Evolutionary conservation across 768 basidiomycete genomes (phyloP), one percentile per base, ranked within the genome.

Genomic region (Holtermannia corniformis): DNA sequence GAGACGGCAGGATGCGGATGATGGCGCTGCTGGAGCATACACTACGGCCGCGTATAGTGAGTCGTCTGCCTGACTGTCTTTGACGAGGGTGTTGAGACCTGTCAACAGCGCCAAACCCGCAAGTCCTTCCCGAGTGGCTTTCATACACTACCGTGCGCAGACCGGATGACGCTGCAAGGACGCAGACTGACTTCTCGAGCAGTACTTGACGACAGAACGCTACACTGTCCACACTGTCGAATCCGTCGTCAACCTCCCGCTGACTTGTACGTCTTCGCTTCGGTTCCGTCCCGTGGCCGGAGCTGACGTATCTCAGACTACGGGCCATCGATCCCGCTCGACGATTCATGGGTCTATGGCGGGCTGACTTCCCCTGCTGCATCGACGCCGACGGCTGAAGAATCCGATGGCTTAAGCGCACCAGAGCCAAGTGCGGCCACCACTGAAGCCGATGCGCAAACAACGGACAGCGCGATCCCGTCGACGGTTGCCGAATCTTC

Each of bases 281-380:
- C 3, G 27, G 4, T 1, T 16, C 32, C 32, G 32, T n/a, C 32
- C 32, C 10, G 32, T 37, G 32, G 16, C 7, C 10, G 7, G 7
- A 16, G 32, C 32, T 37, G 32, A 37, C 32, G 16, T n/a, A n/a
- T 50, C 19, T 5, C 40, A 62, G 60, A 65, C 20, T 65, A 65
- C 44, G 63, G 63, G 21, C 58, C 60, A 2, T 58, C 60, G 0
- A 65, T 65, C 25, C 63, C 63, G 0, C 57, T 65, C 4, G 58
- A 58, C n/a, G 41, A 54, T 3, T 58, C 48, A 3, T 65, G 60
- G 63, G 55, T 49, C 2, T 65, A 65, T 45, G 63, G 63, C 10
- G 63, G 63, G 4, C 43, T 54, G 14, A 51, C 58, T 14, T 64
- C 63, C 1, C 60, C 56, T 37, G 32, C 32, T 37, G 32, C 7